A percentile compares a stretch with the other conserved stretches of the same genome.
These are phyloP conservation scores for Aspergillus puulaauensis DNA, from an alignment of 2,329 filamentous ascomycete species.

Conservation along the genomic window DNA sequence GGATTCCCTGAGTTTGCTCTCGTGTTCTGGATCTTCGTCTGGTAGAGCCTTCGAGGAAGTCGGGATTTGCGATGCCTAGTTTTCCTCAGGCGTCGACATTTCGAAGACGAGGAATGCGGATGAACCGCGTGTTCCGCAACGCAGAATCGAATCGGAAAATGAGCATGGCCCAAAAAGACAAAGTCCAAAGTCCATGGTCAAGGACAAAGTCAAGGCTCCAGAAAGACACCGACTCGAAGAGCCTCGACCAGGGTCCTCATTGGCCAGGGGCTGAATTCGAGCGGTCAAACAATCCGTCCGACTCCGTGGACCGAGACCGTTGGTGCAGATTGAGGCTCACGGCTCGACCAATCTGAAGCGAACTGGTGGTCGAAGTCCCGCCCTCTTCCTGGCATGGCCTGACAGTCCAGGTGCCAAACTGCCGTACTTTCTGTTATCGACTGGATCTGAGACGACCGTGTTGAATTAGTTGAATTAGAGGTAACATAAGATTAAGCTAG, in stretches of 20 bases:
- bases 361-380: background rate
- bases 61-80: background rate
- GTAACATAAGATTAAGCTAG: background rate
- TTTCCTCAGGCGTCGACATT: background rate
- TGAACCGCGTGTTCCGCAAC: background rate
- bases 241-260: constrained; percentile 1
- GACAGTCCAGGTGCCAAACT: background rate
- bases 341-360: background rate
- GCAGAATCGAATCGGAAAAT: too few relatives aligned
- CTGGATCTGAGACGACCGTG: background rate
- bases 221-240: constrained; percentile 6
- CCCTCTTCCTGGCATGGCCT: background rate
- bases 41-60: background rate
- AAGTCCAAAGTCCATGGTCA: too few relatives aligned
- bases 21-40: background rate
- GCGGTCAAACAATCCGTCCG: constrained; percentile 3
- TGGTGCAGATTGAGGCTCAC: background rate
- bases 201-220: background rate
- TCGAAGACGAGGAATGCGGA: background rate
- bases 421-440: background rate
- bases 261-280: background rate
- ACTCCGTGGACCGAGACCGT: background rate
- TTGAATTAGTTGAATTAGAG: background rate
- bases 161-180: too few relatives aligned
- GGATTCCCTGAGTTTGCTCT: background rate